Percentiles rank a stretch among this genome's conserved stretches.
Evolutionary conservation across 1,139 yeast genomes (phyloP).

Genomic region (Kodamaea sp.): DNA sequence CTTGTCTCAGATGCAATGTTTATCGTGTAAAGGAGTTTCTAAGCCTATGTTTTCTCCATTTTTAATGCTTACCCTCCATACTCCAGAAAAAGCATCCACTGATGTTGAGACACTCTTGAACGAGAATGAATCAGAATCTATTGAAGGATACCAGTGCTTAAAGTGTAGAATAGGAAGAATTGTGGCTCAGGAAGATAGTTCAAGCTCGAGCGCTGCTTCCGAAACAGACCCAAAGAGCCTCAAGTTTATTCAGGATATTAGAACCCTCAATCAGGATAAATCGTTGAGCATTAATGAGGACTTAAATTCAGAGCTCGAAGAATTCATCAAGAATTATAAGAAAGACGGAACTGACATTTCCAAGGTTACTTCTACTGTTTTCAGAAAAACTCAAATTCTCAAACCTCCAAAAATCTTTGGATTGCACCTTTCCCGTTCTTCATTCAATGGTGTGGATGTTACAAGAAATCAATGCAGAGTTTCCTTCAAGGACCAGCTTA

Average conservation of each 20-base stretch:
- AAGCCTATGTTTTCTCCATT: constrained; percentile 63
- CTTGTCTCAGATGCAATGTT: constrained; percentile 68
- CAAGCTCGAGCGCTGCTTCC: background rate
- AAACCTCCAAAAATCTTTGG: constrained; percentile 72
- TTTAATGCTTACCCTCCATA: constrained; percentile 69
- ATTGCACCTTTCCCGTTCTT: constrained; percentile 80
- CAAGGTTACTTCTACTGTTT: constrained; percentile 60
- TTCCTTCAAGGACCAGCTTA: constrained; percentile 57
- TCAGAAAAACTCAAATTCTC: constrained; percentile 60
- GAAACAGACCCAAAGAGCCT: constrained; percentile 4
- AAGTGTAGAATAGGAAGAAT: constrained; percentile 62
- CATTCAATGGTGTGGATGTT: constrained; percentile 69
- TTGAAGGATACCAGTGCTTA: constrained; percentile 79
- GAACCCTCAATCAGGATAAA: constrained; percentile 33
- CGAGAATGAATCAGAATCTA: constrained; percentile 65
- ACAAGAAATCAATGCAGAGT: constrained; percentile 79
- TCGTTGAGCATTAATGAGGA: constrained; percentile 63
- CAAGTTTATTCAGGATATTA: constrained; percentile 12
- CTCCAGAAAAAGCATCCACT: constrained; percentile 60
- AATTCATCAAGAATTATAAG: constrained; percentile 48
- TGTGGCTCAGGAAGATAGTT: constrained; percentile 29
- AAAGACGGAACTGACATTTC: constrained; percentile 46
- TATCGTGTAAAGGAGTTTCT: constrained; percentile 64
- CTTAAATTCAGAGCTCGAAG: constrained; percentile 43
- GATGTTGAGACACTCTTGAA: constrained; percentile 56